Base-by-base conservation (phyloP, 352 stramenopile species). In the Globisporangium recalcitrans region DNA sequence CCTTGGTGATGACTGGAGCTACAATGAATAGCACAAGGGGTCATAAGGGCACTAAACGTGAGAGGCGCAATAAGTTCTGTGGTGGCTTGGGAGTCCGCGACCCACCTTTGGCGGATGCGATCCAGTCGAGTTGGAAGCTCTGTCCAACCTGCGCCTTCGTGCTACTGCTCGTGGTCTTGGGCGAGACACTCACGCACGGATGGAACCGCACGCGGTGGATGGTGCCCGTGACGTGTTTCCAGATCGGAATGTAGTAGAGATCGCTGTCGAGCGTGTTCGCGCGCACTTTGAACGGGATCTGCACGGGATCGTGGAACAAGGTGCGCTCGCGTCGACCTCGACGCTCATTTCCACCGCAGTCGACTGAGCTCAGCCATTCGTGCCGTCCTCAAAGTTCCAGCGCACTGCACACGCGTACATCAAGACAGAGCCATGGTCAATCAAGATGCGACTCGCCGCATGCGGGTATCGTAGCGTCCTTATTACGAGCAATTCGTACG, bases 111-210 rank as follows among this genome's bases (percentile, higher is more conserved):
- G 74, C 64, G 53, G 89, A 85, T 4, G 78, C 79, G 38, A 88
- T 63, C 82, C 82, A 91, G 64, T 91, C 82, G 49, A 91, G 69
- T 4, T 81, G 73, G 54, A 91, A 87, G 42, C 72, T 83, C 62
- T 91, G 82, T 0, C 79, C 82, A 59, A 49, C 60, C 14, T 31
- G 51, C 52, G 42, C 16, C 1, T 27, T 27, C 16, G 11, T 26
- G 32, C 61, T 58, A 22, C 24, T 55, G 49, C 49, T 55, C 24
- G 16, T 26, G 19, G 14, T n/a, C 55, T 62, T 48, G 0, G 69
- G 62, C 1, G 70, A 27, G 19, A 47, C 66, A n/a, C 36, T 44
- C 14, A 78, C 69, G 49, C 80, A 88, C 44, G 78, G 82, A 36
- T 89, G 71, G 34, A 91, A 73, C 5, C 82, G 76, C n/a, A 90